Conservation (phyloP, 1,139 yeast species). For the Candida sanyaensis region DNA sequence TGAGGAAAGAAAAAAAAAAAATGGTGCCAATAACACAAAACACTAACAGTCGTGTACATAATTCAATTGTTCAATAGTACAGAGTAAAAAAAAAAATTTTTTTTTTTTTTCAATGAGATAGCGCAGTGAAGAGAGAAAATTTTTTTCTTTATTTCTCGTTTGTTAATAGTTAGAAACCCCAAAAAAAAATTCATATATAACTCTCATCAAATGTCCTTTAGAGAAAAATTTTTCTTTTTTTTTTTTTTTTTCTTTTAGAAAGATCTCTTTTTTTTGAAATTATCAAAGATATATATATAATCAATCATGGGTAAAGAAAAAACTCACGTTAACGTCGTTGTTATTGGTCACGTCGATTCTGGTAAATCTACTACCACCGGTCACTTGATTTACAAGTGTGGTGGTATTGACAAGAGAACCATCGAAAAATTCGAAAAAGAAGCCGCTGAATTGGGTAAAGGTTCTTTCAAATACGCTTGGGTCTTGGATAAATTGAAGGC, state of each 20-base stretch:
- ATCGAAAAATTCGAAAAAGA: constrained; percentile 98
- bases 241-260: constrained; percentile 5
- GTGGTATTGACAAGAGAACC: constrained; percentile 95
- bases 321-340: constrained; percentile 98
- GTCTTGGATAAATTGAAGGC: constrained; percentile 95
- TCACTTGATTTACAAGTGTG: constrained; percentile 95
- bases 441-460: constrained; percentile 97
- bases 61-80: no score
- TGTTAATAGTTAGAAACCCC: neutral
- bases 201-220: neutral
- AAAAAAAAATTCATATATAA: neutral
- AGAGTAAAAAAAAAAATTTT: no score
- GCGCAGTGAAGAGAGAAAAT: no score
- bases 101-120: no score
- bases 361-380: constrained; percentile 95
- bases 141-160: no score
- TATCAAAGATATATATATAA: constrained; percentile 4
- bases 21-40: no score
- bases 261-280: constrained; percentile 2
- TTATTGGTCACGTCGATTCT: constrained; percentile 99
- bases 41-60: no score
- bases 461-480: constrained; percentile 99
- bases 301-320: constrained; percentile 77
- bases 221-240: constrained; percentile 8
- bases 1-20: no score